phyloP scores from a whole-genome alignment of 331 rosid genomes.

The Spiraea crenata region DNA sequence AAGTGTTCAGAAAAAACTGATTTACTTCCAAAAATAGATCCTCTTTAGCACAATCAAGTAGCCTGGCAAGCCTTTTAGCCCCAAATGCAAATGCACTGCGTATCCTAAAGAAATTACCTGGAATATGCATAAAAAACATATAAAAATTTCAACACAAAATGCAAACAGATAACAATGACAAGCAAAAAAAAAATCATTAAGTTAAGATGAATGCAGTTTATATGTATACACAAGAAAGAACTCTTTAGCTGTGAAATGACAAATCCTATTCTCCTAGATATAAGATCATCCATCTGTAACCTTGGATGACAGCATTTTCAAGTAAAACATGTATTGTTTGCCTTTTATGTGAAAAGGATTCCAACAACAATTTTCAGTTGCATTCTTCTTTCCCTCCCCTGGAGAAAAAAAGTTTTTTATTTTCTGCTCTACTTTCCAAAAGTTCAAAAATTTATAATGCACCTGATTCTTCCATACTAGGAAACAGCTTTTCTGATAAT shows the following conservation, averaged over 20 bases:
- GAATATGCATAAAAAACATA: conserved; percentile 21
- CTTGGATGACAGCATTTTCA: neutral
- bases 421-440: neutral
- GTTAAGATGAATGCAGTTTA: neutral
- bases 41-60: conserved; percentile 85
- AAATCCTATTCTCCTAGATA: neutral
- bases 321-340: neutral
- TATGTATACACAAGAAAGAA: neutral
- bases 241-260: neutral
- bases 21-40: conserved; percentile 74
- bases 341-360: neutral
- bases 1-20: conserved; percentile 90
- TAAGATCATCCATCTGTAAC: neutral
- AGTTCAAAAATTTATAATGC: neutral
- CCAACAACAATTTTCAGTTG: neutral
- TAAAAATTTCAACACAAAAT: conserved; percentile 21
- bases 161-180: neutral
- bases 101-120: conserved; percentile 97
- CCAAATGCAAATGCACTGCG: conserved; percentile 99
- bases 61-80: conserved; percentile 78
- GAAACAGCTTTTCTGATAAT: neutral
- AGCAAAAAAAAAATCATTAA: neutral
- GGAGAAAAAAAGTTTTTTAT: neutral
- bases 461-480: neutral
- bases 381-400: neutral